Evolutionary conservation across 139 green algal species (phyloP), one percentile per base, ranked within the genome.

Genomic region (Chlorella vulgaris): DNA sequence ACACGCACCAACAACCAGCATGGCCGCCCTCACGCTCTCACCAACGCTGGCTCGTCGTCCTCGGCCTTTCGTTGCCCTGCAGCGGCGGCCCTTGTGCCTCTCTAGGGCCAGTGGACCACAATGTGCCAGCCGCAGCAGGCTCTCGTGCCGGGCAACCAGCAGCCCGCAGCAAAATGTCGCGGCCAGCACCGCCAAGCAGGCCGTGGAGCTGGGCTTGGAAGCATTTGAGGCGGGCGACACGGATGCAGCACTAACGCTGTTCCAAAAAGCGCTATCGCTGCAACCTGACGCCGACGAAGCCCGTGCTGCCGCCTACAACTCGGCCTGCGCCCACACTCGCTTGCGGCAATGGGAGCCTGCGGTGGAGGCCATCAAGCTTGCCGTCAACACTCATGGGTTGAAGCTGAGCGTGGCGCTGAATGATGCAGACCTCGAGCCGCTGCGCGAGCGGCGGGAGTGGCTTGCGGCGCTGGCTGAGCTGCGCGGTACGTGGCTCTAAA

Each of bases 271-370:
- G 0, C 76, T 96, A 82, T 38, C 89, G 4, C 78, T 97, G 60
- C 84, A 88, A 21, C 94, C 96, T 18, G 94, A 74, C 40, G 81
- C 91, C 5, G 93, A 98, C 40, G 96, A 98, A 80, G 92, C 93
- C 3, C 67, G 88, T 10, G 96, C 96, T 29, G 96, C 95, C 5
- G 79, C 93, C 31, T 99, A 98, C 87, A 99, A 99, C 90, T 79
- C 88, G 29, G 96, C 93, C 29, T 99, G 96, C 74, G 92, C 88
- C 21, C 88, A 94, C 33, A 89, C 89, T 4, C 92, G 93, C 83
- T 86, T 94, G 43, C 90, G 93, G 74, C 86, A 94, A 74, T 99
- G 88, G 84, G 80, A 94, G 53, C 76, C 89, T 26, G 95, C 95
- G 3, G 81, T 91, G 13, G 91, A 95, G 36, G 79, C 86, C 15